Conservation (phyloP, 2,329 filamentous ascomycete species). For the Arthrobotrys pseudoclavata region DNA sequence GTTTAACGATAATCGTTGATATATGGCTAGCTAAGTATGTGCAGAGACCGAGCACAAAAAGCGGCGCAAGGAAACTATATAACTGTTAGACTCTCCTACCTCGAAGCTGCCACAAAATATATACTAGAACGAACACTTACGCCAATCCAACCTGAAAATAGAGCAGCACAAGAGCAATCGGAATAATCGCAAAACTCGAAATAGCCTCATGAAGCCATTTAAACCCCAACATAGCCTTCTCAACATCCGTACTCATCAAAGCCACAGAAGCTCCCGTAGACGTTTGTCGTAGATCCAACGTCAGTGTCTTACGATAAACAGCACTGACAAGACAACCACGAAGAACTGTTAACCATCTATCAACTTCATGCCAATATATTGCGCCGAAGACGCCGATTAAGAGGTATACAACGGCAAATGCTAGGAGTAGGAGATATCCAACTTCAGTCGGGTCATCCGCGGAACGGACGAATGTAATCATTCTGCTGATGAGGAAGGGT, state of each 20-base stretch:
- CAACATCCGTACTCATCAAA: conserved; percentile 70
- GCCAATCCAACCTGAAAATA: conserved; percentile 65
- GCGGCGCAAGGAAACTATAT: conserved; percentile 35
- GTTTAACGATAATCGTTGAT: conserved; percentile 31
- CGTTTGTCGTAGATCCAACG: conserved; percentile 64
- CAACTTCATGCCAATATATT: conserved; percentile 63
- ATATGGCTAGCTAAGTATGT: conserved; percentile 41
- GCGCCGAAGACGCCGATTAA: conserved; percentile 59
- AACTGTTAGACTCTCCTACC: neutral
- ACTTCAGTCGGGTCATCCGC: conserved; percentile 46
- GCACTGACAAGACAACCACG: conserved; percentile 65
- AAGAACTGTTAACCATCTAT: conserved; percentile 64
- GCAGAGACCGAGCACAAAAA: conserved; percentile 30
- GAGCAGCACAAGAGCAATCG: conserved; percentile 65
- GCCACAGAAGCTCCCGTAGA: conserved; percentile 68
- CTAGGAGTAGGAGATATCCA: conserved; percentile 43
- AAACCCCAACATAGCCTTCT: conserved; percentile 66
- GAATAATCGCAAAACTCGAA: conserved; percentile 65
- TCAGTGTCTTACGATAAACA: conserved; percentile 65
- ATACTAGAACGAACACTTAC: conserved; percentile 58
- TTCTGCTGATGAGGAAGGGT: conserved; percentile 64
- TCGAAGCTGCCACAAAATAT: neutral
- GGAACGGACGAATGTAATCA: conserved; percentile 60
- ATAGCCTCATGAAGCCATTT: conserved; percentile 67
- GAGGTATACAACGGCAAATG: conserved; percentile 43